Evolutionary conservation across 179 eudicot species (phyloP).

Genomic region (Heliamphora ciliata): DNA sequence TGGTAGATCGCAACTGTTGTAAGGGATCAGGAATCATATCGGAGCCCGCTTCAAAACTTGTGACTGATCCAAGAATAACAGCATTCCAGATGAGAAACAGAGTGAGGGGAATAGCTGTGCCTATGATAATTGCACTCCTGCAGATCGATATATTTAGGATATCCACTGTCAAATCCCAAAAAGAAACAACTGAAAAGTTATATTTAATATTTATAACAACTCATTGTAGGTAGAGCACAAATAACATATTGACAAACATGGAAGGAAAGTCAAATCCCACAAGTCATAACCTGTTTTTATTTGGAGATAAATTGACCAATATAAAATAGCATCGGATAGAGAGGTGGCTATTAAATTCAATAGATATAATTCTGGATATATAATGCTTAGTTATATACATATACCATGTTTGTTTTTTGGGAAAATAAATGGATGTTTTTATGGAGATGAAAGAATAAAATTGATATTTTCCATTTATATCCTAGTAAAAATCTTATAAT

Average conservation of each 20-base stretch:
- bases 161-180: neutral
- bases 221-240: neutral
- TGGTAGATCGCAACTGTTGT: slow-evolving; percentile 59
- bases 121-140: slow-evolving; percentile 74
- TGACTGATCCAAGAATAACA: slow-evolving; percentile 77
- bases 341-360: too few relatives aligned
- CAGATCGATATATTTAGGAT: slow-evolving; percentile 13
- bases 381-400: too few relatives aligned
- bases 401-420: too few relatives aligned
- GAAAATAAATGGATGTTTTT: too few relatives aligned
- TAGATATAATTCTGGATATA: too few relatives aligned
- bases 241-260: slow-evolving; percentile 4
- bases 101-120: slow-evolving; percentile 77
- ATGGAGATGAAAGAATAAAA: too few relatives aligned
- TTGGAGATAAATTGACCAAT: too few relatives aligned
- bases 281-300: neutral
- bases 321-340: too few relatives aligned
- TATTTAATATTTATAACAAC: neutral
- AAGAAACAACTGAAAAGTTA: neutral
- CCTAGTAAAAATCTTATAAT: too few relatives aligned
- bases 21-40: slow-evolving; percentile 59
- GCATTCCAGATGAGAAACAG: slow-evolving; percentile 89
- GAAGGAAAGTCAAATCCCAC: neutral
- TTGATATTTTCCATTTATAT: too few relatives aligned
- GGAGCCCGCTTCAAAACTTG: slow-evolving; percentile 35